phyloP scores from a whole-genome alignment of 805 yeast genomes.

The Spathaspora gorwiae region DNA sequence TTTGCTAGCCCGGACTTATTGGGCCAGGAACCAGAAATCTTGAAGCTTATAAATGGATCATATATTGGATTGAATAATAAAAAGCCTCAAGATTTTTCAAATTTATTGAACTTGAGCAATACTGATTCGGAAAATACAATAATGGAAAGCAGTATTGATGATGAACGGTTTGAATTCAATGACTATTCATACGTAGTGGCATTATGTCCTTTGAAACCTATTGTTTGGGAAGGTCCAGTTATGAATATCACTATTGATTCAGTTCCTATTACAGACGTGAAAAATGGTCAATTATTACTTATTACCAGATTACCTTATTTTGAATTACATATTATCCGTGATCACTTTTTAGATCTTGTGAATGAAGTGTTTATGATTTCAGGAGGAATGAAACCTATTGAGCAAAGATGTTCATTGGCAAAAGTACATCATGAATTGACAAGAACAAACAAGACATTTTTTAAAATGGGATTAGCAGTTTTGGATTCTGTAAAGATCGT shows the following conservation, averaged over 20 bases:
- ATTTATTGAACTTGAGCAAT: constrained; percentile 16
- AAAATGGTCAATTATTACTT: constrained; percentile 62
- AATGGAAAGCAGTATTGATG: neutral
- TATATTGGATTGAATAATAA: constrained; percentile 33
- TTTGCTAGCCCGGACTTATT: constrained; percentile 64
- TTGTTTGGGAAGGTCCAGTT: constrained; percentile 86
- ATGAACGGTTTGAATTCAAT: neutral
- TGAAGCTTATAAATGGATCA: constrained; percentile 36
- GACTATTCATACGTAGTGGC: constrained; percentile 63
- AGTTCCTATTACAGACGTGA: constrained; percentile 52
- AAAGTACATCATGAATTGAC: constrained; percentile 70
- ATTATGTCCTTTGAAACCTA: constrained; percentile 74
- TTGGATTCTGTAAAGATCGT: constrained; percentile 55
- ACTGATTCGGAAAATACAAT: constrained; percentile 2
- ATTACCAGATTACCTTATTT: constrained; percentile 66
- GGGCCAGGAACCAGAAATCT: constrained; percentile 35
- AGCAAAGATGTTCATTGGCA: constrained; percentile 65
- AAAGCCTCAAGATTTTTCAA: constrained; percentile 22
- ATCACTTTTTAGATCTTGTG: constrained; percentile 52
- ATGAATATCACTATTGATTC: constrained; percentile 47
- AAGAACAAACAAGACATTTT: constrained; percentile 61
- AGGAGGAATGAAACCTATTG: constrained; percentile 40
- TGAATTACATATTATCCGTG: constrained; percentile 50
- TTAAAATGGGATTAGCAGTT: constrained; percentile 60
- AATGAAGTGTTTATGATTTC: constrained; percentile 46